Base-by-base conservation (phyloP, 75 land plant species). In the Selaginella moellendorffii region DNA sequence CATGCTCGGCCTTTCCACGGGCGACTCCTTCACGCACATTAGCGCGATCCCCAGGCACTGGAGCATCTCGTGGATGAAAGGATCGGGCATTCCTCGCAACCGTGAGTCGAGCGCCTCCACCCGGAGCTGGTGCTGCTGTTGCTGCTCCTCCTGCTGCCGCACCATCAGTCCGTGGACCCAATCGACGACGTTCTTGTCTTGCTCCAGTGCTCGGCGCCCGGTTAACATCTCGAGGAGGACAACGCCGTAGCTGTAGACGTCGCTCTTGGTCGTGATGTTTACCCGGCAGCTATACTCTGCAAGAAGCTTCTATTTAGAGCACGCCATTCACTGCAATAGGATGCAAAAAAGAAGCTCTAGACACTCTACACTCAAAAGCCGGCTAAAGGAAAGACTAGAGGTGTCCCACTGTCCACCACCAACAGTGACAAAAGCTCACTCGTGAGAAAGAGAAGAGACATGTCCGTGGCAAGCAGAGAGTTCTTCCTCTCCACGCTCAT, bases 1-100 rank as follows among this genome's bases (percentile, higher is more conserved):
- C 95, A 88, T 88, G 26, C 83, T 81, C 0, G 89, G 95, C 24
- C 95, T 54, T 54, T 88, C 95, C n/a, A 72, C 80, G 14, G 95
- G 95, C 12, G 62, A 60, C 0, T 81, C 73, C 46, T 80, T 80
- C 2, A 81, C 86, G 52, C 95, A 88, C 28, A 88, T 71, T 17
- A 88, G 54, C 1, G 95, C 89, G 9, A 88, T 79, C 18, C 95
- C 95, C 19, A 88, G 54, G 9, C 71, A 75, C 65, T 88, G 95
- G 62, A 76, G 31, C 85, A 88, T 88, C 65, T 88, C 95, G 60
- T 85, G 76, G 10, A 82, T 71, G 54, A 82, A 80, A 0, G 77
- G 68, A 26, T 88, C 86, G 2, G 92, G 77, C 56, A 80, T 63
- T 0, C 75, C 70, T 1, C 65, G 74, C 9, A 85, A 62, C 62